phyloP scores from a whole-genome alignment of 2,329 filamentous ascomycete genomes.

The Westerdykella aurantiaca region DNA sequence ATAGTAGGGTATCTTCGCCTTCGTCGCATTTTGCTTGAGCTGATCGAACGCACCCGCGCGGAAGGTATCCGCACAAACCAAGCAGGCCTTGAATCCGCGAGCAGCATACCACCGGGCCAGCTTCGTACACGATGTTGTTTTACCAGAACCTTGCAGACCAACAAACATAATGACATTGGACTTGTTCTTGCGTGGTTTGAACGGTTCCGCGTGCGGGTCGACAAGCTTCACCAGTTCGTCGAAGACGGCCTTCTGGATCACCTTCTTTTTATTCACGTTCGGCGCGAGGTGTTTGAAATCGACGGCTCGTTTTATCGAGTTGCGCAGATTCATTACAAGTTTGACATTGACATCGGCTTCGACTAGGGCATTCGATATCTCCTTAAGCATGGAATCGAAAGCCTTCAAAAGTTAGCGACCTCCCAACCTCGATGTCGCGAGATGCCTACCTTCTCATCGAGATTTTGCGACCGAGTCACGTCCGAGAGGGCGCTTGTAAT shows the following conservation, averaged over 20 bases:
- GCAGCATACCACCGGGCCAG: conserved; percentile 91
- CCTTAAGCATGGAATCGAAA: conserved; percentile 97
- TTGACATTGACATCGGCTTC: conserved; percentile 97
- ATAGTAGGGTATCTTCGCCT: conserved; percentile 98
- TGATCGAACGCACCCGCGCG: conserved; percentile 97
- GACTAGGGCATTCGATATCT: conserved; percentile 91
- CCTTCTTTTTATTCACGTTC: conserved; percentile 93
- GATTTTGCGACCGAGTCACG: conserved; percentile 82
- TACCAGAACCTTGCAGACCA: conserved; percentile 92
- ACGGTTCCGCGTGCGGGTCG: conserved; percentile 89
- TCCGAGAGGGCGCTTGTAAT: conserved; percentile 96
- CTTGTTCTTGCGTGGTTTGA: conserved; percentile 95
- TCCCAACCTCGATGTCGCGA: conserved; percentile 4
- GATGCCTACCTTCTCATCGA: conserved; percentile 79
- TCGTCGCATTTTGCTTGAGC: conserved; percentile 96
- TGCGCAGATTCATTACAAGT: conserved; percentile 83
- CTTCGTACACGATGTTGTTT: conserved; percentile 98
- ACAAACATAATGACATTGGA: conserved; percentile 99
- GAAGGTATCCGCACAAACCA: conserved; percentile 98
- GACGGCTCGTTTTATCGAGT: conserved; percentile 83
- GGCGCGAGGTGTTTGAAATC: conserved; percentile 92
- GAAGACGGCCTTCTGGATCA: conserved; percentile 97
- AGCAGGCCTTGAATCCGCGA: conserved; percentile 82
- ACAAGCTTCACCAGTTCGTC: conserved; percentile 94
- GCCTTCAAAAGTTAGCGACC: conserved; percentile 54